A percentile compares a stretch with the other conserved stretches of the same genome.
phyloP scores from a whole-genome alignment of 495 filamentous ascomycete species.

The Oleoguttula mirabilis region DNA sequence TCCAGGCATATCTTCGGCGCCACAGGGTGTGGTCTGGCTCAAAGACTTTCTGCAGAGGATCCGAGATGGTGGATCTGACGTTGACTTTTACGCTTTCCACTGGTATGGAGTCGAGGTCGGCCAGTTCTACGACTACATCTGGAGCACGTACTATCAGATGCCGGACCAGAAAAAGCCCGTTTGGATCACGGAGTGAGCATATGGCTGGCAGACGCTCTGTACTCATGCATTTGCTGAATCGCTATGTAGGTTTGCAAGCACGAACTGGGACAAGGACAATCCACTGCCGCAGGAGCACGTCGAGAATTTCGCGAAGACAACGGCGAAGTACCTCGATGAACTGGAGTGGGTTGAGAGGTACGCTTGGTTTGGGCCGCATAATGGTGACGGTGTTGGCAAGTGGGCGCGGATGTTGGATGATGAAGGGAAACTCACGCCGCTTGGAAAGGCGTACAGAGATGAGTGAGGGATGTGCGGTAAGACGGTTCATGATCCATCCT shows the following conservation, averaged over 20 bases:
- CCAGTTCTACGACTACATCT: constrained; percentile 21
- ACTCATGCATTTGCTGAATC: too few species aligned
- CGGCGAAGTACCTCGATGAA: constrained; percentile 13
- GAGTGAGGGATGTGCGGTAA: too few species aligned
- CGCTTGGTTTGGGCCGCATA: constrained; percentile 20
- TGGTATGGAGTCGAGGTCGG: constrained; percentile 20
- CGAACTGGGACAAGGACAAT: constrained; percentile 13
- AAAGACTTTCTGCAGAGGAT: constrained; percentile 12
- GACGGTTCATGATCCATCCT: too few species aligned
- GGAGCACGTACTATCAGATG: constrained; percentile 16
- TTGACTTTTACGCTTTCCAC: constrained; percentile 19
- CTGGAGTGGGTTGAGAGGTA: constrained; percentile 22
- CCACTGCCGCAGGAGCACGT: constrained; percentile 16
- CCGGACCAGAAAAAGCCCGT: constrained; percentile 16
- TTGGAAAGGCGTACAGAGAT: constrained; percentile 18
- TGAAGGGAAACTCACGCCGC: constrained; percentile 12
- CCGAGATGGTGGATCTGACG: constrained; percentile 7
- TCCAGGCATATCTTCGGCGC: constrained; percentile 18
- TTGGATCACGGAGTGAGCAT: constrained; percentile 15
- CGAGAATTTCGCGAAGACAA: constrained; percentile 9
- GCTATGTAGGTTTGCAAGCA: constrained; percentile 2
- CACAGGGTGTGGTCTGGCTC: constrained; percentile 17
- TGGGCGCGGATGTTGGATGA: constrained; percentile 20
- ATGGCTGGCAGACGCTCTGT: not conserved
- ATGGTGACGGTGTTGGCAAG: constrained; percentile 16